These are phyloP conservation scores for Podospora appendiculata DNA, from an alignment of 495 filamentous ascomycete species.

Conservation along the genomic window DNA sequence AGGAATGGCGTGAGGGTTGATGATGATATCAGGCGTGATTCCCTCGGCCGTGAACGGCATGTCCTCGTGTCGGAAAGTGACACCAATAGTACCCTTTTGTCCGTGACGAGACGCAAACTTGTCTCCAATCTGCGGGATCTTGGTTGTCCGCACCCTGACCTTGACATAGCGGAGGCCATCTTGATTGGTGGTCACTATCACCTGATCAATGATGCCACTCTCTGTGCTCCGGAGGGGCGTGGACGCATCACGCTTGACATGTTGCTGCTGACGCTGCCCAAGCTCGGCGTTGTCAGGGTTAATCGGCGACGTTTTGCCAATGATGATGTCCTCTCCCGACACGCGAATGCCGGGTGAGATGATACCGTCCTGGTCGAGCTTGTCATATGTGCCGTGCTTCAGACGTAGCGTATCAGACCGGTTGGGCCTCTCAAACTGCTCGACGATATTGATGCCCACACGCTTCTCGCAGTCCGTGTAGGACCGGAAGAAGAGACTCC, in stretches of 20 bases:
- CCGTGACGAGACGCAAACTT: slow-evolving; percentile 99
- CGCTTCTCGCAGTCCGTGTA: slow-evolving; percentile 95
- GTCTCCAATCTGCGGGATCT: slow-evolving; percentile 96
- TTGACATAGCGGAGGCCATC: slow-evolving; percentile 90
- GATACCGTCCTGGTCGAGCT: slow-evolving; percentile 92
- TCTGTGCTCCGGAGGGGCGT: slow-evolving; percentile 92
- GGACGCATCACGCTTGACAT: slow-evolving; percentile 90
- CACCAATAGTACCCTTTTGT: slow-evolving; percentile 98
- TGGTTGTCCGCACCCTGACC: slow-evolving; percentile 93
- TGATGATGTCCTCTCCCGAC: slow-evolving; percentile 96
- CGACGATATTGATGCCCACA: slow-evolving; percentile 80
- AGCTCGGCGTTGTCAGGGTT: slow-evolving; percentile 88
- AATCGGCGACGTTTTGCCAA: slow-evolving; percentile 95
- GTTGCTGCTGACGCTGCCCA: slow-evolving; percentile 78
- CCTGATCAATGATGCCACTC: slow-evolving; percentile 91
- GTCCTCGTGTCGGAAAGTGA: slow-evolving; percentile 93
- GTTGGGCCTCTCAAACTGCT: slow-evolving; percentile 90
- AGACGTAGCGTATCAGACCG: slow-evolving; percentile 78
- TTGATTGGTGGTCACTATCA: slow-evolving; percentile 86
- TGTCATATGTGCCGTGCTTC: slow-evolving; percentile 96
- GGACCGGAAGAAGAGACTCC: slow-evolving; percentile 94
- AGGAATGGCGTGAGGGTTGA: slow-evolving; percentile 98
- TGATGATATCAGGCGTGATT: slow-evolving; percentile 89
- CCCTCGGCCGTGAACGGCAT: slow-evolving; percentile 97
- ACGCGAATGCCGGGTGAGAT: slow-evolving; percentile 89